Base-by-base conservation (phyloP, 768 basidiomycete genomes). In the Mycena latifolia region DNA sequence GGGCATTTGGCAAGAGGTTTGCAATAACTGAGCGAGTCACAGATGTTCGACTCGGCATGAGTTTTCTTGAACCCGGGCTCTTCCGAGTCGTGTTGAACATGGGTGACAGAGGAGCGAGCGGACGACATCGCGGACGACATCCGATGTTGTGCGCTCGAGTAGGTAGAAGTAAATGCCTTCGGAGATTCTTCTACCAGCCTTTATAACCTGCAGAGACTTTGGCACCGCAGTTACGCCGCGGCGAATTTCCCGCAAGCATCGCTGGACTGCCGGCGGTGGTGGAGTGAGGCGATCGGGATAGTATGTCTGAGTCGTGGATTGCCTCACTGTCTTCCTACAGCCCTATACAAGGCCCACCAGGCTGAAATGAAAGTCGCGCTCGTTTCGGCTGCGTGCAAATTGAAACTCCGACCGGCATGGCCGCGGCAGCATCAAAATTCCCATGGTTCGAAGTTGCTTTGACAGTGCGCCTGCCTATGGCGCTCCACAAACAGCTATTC, bases 41-140 rank as follows among this genome's bases (percentile, higher is more conserved):
- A 18, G 31, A 7, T 39, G 18, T n/a, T 31, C 22, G 12, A 43
- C 41, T 43, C 41, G 41, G 27, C 20, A 24, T 22, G 33, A 28
- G 27, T 7, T 28, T n/a, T n/a, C 33, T 55, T 65, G 9, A 22
- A 46, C 17, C 6, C n/a, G 17, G 46, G 47, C 45, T 33, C 50
- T 28, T 59, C 64, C 4, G n/a, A 20, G 25, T 65, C 57, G 6
- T 39, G 47, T 8, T 63, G 47, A 20, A 63, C 63, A 25, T 59
- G 64, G 50, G 53, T 55, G n/a, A 60, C 2, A 3, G 64, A 59
- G 12, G 64, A 65, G 27, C 56, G 51, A 48, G 25, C 25, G 27
- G 64, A 65, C 6, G 57, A 52, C 64, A 65, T 60, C 29, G 25
- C 25, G 27, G 64, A 65, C 6, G 57, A 52, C 64, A 65, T 60